phyloP scores from a whole-genome alignment of 1,284 basidiomycete species.

The Microbotryomycetes sp. region DNA sequence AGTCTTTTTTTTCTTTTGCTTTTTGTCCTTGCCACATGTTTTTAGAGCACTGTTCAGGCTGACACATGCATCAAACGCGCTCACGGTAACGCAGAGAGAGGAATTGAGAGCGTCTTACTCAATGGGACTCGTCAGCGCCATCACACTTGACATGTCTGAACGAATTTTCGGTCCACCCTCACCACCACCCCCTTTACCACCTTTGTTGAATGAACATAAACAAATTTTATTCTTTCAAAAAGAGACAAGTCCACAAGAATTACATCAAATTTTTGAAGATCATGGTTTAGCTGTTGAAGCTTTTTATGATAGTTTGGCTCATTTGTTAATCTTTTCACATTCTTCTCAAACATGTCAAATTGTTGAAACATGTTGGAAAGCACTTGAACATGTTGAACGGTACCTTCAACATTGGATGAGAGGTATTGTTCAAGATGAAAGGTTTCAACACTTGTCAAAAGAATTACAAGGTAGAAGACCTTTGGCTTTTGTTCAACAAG shows the following conservation, averaged over 20 bases:
- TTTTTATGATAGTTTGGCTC: neutral
- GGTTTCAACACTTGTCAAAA: neutral
- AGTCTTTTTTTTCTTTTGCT: neutral
- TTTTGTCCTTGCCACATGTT: no score
- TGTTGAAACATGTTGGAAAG: neutral
- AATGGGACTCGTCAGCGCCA: neutral
- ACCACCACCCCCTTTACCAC: neutral
- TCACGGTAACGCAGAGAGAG: neutral
- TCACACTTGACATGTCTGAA: neutral
- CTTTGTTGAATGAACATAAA: neutral
- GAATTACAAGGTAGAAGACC: neutral
- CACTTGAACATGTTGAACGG: neutral
- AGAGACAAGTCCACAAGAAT: neutral
- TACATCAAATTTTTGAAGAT: neutral
- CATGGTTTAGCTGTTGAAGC: neutral
- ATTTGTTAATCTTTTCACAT: neutral
- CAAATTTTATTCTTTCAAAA: neutral
- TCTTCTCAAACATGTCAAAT: neutral
- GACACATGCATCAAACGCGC: no score
- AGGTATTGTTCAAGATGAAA: neutral
- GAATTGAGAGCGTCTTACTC: neutral
- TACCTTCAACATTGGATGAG: neutral
- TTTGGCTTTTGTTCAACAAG: neutral
- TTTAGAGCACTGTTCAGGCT: no score
- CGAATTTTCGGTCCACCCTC: neutral